Base-by-base conservation (phyloP, 352 stramenopile species). In the Phytophthora fragariaefolia region DNA sequence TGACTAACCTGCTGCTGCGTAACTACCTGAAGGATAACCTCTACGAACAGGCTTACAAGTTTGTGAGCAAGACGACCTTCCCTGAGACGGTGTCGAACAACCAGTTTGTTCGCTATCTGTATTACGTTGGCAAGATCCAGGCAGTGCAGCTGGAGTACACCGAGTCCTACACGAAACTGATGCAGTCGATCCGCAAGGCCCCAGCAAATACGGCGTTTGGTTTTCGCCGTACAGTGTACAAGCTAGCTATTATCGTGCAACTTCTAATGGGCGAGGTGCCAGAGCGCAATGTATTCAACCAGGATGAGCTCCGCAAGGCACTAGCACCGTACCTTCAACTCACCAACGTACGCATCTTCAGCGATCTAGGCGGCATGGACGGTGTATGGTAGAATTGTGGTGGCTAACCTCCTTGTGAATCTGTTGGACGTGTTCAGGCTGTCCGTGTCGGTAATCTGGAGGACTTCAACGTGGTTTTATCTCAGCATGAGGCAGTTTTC, bases 231-330 rank as follows among this genome's bases (percentile, higher is more conserved):
- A 91, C 92, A 24, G 94, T 98, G n/a, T 93, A 99, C 69, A 98
- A 98, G 63, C 92, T 99, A 22, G 85, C 97, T 23, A 89, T 98
- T 62, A 97, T 99, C 27, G 97, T 99, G 20, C 96, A 99, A 79
- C 76, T 99, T 55, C 87, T 99, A 38, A 99, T 99, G 92, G 97
- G 97, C 48, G 97, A 99, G 69, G 97, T 99, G 32, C 97, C 97
- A 0, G 97, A 99, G 66, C 90, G 97, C 52, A 89, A 85, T 57
- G 87, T 98, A 20, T 99, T 99, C 79, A 91, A 96, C 63, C 81
- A 95, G 59, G 80, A 92, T 46, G 90, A 96, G 32, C 92, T 98
- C 66, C 80, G 84, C 58, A 88, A 76, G 27, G 90, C 97, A 20
- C 74, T 99, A 18, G 77, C 66, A 32, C 97, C 97, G 6, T 99